A percentile compares a stretch with the other conserved stretches of the same genome.
These are phyloP conservation scores for Aspergillus nanangensis DNA, from an alignment of 495 filamentous ascomycete genomes.

Conservation along the genomic window DNA sequence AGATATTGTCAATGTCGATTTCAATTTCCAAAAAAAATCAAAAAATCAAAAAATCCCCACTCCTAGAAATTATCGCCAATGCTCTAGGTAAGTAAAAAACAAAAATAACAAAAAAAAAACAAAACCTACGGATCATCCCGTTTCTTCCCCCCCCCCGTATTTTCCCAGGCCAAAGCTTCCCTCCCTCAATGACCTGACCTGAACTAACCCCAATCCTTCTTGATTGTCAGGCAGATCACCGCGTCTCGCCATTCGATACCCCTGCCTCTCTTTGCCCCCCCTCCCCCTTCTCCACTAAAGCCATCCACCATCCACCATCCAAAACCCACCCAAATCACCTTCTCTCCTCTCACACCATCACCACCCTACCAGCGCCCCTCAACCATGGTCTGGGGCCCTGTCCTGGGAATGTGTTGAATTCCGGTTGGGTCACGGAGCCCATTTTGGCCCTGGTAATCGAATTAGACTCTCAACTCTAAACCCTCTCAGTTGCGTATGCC, in stretches of 20 bases:
- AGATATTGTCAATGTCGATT: too few species aligned
- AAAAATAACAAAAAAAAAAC: too few species aligned
- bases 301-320: too few species aligned
- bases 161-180: background rate
- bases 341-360: too few species aligned
- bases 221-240: background rate
- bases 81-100: too few species aligned
- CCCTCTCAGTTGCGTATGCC: background rate
- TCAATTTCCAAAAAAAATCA: too few species aligned
- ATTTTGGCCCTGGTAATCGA: background rate
- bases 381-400: background rate
- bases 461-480: background rate
- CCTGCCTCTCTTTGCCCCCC: background rate
- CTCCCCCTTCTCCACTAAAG: background rate
- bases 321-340: too few species aligned
- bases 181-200: too few species aligned
- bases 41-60: too few species aligned
- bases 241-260: background rate
- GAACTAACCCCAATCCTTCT: background rate
- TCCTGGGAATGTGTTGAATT: background rate
- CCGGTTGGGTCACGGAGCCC: background rate
- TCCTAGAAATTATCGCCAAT: too few species aligned
- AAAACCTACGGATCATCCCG: background rate
- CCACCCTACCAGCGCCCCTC: too few species aligned
- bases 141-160: background rate